A percentile compares a stretch with the other conserved stretches of the same genome.
phyloP scores from a whole-genome alignment of 495 filamentous ascomycete genomes.

The Aspergillus nanangensis region DNA sequence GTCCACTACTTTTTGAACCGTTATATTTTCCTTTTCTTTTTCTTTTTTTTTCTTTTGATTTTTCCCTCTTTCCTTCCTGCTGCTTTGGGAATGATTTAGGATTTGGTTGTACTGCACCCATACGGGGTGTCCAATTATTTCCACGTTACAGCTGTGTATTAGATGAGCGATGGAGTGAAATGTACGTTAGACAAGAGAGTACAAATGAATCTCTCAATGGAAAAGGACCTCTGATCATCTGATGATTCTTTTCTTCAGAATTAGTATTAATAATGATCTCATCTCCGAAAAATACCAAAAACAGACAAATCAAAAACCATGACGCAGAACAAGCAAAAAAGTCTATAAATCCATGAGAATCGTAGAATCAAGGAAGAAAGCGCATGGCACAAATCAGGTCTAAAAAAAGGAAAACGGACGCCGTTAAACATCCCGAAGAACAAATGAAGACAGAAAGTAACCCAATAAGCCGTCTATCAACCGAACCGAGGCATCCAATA shows the following conservation, averaged over 20 bases:
- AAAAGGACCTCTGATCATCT: no score
- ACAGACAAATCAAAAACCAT: conserved; percentile 1
- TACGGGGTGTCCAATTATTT: no score
- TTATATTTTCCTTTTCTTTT: background rate
- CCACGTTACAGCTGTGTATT: no score
- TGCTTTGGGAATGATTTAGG: background rate
- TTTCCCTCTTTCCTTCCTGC: no score
- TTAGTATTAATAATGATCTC: background rate
- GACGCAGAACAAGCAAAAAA: background rate
- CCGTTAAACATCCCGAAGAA: conserved; percentile 3
- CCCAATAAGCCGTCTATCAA: conserved; percentile 21
- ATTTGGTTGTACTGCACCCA: background rate
- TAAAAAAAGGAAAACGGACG: conserved; percentile 2
- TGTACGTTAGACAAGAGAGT: no score
- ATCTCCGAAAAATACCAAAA: background rate
- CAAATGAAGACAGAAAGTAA: conserved; percentile 6
- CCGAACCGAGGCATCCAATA: conserved; percentile 17
- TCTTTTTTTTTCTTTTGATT: conserved; percentile 1
- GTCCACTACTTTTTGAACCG: no score
- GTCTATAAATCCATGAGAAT: background rate
- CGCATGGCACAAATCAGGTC: background rate
- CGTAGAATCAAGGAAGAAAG: background rate
- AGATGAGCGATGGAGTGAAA: no score
- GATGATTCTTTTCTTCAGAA: no score
- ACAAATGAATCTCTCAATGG: no score